Percentiles rank a stretch among this genome's conserved stretches.
Conservation (phyloP, 78 protist species). For the Guillardia theta region DNA sequence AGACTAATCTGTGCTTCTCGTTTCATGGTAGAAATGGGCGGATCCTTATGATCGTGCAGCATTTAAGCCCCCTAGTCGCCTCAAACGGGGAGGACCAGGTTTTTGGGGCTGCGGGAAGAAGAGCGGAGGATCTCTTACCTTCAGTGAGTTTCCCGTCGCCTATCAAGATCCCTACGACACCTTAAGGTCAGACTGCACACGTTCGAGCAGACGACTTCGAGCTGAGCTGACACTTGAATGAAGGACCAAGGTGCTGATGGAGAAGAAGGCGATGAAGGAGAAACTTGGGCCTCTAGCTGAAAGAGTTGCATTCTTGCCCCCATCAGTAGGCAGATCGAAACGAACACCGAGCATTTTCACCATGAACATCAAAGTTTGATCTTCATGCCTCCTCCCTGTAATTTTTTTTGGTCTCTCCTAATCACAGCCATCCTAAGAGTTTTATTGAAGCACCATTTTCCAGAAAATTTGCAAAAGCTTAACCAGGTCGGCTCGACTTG, state of each 20-base stretch:
- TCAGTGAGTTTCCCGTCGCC: neutral
- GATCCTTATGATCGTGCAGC: neutral
- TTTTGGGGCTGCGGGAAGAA: neutral
- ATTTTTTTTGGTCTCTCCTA: too few species aligned
- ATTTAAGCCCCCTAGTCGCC: neutral
- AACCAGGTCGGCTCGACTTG: too few species aligned
- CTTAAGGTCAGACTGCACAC: too few species aligned
- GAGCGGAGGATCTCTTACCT: neutral
- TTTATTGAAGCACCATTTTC: too few species aligned
- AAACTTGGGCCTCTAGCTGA: neutral
- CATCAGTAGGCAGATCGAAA: neutral
- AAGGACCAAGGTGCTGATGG: neutral
- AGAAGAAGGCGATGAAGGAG: neutral
- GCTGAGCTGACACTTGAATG: neutral
- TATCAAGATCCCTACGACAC: neutral
- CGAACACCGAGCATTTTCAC: neutral
- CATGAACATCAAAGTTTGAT: neutral
- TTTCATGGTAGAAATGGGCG: neutral
- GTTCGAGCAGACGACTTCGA: too few species aligned
- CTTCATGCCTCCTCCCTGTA: too few species aligned
- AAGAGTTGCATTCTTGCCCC: neutral
- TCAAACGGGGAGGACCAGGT: neutral
- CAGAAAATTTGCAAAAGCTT: too few species aligned
- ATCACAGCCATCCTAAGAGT: too few species aligned
- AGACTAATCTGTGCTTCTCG: neutral